Evolutionary conservation across 805 yeast species (phyloP).

Genomic region (Saccharomycopsis olivae): DNA sequence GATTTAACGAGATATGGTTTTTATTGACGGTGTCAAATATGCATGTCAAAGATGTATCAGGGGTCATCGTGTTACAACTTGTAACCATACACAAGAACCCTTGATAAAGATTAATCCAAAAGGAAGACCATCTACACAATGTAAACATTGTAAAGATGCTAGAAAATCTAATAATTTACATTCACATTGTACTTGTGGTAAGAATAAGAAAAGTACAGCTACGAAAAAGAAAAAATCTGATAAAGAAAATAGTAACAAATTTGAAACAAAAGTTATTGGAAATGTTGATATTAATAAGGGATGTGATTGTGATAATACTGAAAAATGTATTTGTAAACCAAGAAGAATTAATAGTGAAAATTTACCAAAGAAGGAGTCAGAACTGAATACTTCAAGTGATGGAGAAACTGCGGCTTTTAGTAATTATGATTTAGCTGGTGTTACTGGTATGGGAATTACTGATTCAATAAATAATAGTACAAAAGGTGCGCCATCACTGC

Average conservation of each 20-base stretch:
- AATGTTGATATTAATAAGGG: slow-evolving; percentile 25
- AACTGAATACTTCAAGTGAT: neutral
- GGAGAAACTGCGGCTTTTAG: too few species aligned
- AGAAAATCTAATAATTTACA: slow-evolving; percentile 59
- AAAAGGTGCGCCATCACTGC: too few species aligned
- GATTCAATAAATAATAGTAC: neutral
- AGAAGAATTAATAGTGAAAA: neutral
- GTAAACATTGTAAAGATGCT: slow-evolving; percentile 73
- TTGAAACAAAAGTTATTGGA: slow-evolving; percentile 19
- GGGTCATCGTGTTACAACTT: slow-evolving; percentile 92
- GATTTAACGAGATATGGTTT: slow-evolving; percentile 46
- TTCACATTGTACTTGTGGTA: slow-evolving; percentile 58
- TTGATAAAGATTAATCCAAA: slow-evolving; percentile 90
- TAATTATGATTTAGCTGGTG: neutral
- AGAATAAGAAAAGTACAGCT: slow-evolving; percentile 33
- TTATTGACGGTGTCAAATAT: slow-evolving; percentile 85
- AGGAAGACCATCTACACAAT: slow-evolving; percentile 92
- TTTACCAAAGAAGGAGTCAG: neutral
- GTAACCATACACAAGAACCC: slow-evolving; percentile 87
- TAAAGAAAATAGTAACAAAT: slow-evolving; percentile 26
- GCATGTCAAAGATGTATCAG: slow-evolving; percentile 95
- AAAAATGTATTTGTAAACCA: slow-evolving; percentile 17
- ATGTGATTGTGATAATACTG: slow-evolving; percentile 26
- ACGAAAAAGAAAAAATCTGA: slow-evolving; percentile 17
- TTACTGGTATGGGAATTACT: neutral